Base-by-base conservation (phyloP, 768 basidiomycete species). In the Kwoniella mangroviensis region DNA sequence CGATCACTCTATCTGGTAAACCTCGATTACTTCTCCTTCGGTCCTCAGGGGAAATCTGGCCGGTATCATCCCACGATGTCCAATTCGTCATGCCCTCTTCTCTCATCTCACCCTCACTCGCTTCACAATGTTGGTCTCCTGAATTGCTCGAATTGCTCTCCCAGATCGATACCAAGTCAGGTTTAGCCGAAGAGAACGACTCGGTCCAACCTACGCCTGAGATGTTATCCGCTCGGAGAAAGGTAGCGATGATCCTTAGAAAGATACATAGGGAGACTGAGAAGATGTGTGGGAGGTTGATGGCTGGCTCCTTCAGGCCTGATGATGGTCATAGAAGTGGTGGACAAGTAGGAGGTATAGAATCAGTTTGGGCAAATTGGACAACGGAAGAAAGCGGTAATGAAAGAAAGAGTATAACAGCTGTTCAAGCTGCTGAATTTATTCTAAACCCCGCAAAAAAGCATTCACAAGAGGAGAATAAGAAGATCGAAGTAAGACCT, bases 181-280 rank as follows among this genome's bases (percentile, higher is more conserved):
- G 68, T 15, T 40, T 69, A 43, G 28, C 59, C 12, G 68, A 69
- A 45, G 49, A 62, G 24, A 56, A 43, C 6, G 64, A 59, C 1
- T 61, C 57, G 42, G 34, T 64, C 22, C 69, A 60, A 51, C 69
- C 69, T 15, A 52, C 63, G 3, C n/a, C 52, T 26, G 70, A 67
- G 19, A 76, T 90, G 68, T 80, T 86, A 58, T 83, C 84, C 28
- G 92, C 92, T 2, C 87, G 93, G 2, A 85, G 92, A 3, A 85
- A 88, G 63, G 86, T 90, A 21, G 85, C 92, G 26, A 88, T 86
- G 74, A 85, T 83, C n/a, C 75, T 93, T 22, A 87, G 89, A 21
- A 81, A 85, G 4, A 77, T 92, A 24, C 85, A 87, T 65, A 85
- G 84, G 49, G 81, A 82, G 0, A 79, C 89, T 6, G 88, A 90